Base-by-base conservation (phyloP, 345 rosid genomes). In the Eucalyptus pauciflora region DNA sequence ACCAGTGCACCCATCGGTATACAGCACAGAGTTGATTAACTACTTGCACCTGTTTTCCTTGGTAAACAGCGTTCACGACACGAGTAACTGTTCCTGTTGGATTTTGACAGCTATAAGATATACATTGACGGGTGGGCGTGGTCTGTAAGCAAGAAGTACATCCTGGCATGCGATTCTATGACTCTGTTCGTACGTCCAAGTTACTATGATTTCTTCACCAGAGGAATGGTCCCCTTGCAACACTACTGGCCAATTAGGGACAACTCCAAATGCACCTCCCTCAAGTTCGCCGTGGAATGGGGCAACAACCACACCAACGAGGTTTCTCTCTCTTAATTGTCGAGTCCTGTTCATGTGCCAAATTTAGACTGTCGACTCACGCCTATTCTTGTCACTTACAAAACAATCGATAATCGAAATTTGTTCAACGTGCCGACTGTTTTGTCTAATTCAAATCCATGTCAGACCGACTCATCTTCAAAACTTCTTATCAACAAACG, bases 81-180 rank as follows among this genome's bases (percentile, higher is more conserved):
- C 14, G 45, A 67, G 20, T 37, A 41, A 29, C 33, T 10, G 13
- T 50, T 2, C 67, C 29, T 43, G 29, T 7, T 18, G 50, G 18
- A 45, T 81, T 13, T 46, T 49, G 46, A 80, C 89, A 95, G 99
- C 87, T 97, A 96, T 87, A 97, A 97, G 92, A 95, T 97, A 20
- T 94, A 95, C 54, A 71, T 93, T 45, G 98, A 95, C 91, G 98
- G 99, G 86, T 89, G 94, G 94, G 95, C 95, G 10, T 96, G 98
- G 98, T 97, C 98, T 10, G 98, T 95, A 51, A 97, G 97, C 83
- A 95, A 92, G 92, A 97, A 97, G 88, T 96, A 95, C 88, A 97
- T 96, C n/a, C 62, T 97, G 67, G 97, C 98, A 86, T 97, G 98
- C 69, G 94, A 96, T 89, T 92, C 97, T 6, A 94, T 94, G 95